phyloP scores from a whole-genome alignment of 208 protist genomes.

The Crithidia expoeki region DNA sequence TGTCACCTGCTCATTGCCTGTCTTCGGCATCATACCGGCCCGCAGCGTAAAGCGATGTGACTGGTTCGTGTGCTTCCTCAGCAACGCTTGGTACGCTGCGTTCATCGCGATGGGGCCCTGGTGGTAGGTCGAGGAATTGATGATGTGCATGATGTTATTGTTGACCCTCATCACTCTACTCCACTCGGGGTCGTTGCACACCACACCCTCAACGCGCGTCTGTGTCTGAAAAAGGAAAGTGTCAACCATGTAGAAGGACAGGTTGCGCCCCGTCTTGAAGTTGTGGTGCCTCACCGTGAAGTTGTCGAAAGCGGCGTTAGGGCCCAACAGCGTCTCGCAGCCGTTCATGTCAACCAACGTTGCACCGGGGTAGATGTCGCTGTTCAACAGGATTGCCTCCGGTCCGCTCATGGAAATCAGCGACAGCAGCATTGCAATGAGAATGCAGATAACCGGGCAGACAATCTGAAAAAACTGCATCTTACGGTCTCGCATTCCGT shows the following conservation, averaged over 20 bases:
- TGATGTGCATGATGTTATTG: conserved; percentile 30
- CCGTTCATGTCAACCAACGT: conserved; percentile 31
- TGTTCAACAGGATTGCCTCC: conserved; percentile 26
- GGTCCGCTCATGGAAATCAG: conserved; percentile 28
- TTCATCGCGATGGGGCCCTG: conserved; percentile 36
- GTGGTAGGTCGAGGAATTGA: conserved; percentile 40
- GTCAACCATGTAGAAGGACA: conserved; percentile 34
- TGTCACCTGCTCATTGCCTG: conserved; percentile 21
- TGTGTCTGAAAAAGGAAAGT: conserved; percentile 26
- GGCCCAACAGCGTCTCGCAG: conserved; percentile 30
- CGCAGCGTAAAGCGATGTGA: conserved; percentile 7
- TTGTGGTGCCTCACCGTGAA: conserved; percentile 19
- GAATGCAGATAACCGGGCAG: conserved; percentile 66
- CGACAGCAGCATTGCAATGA: conserved; percentile 69
- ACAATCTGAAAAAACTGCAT: conserved; percentile 79
- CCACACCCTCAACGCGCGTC: conserved; percentile 22
- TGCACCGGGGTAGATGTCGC: conserved; percentile 22
- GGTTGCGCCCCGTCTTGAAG: conserved; percentile 19
- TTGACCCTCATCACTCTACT: conserved; percentile 1
- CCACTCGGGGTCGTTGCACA: conserved; percentile 34
- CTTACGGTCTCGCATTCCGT: conserved; percentile 58
- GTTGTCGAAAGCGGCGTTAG: conserved; percentile 23
- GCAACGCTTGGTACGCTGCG: conserved; percentile 32
- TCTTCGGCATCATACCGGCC: conserved; percentile 27
- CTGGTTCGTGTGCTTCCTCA: conserved; percentile 12